Conservation (phyloP, 2,329 filamentous ascomycete species). For the Clonostachys rosea region DNA sequence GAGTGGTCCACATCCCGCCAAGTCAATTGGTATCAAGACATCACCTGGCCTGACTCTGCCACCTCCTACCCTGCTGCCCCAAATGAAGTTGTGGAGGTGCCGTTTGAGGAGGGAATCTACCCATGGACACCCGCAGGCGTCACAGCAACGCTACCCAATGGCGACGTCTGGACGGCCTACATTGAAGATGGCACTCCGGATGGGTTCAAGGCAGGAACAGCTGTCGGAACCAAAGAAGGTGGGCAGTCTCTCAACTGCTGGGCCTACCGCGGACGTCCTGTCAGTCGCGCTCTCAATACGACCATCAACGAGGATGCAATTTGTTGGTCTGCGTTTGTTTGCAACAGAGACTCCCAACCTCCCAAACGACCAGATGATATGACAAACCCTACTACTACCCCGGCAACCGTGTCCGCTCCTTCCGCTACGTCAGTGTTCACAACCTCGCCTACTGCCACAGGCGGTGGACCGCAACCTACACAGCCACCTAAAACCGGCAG, state of each 20-base stretch:
- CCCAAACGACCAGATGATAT: constrained; percentile 26
- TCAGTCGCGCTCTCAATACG: constrained; percentile 30
- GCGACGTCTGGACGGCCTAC: constrained; percentile 33
- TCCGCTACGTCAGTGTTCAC: constrained; percentile 25
- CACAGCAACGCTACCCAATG: constrained; percentile 29
- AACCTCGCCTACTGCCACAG: constrained; percentile 14
- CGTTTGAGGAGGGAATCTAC: constrained; percentile 28
- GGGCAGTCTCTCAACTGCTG: constrained; percentile 32
- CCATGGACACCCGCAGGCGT: constrained; percentile 29
- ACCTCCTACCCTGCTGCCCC: constrained; percentile 26
- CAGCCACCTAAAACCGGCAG: constrained; percentile 16
- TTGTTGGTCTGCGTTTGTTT: constrained; percentile 35
- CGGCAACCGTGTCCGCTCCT: constrained; percentile 20
- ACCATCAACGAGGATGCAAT: constrained; percentile 27
- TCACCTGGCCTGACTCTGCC: constrained; percentile 26
- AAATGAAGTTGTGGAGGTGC: constrained; percentile 30
- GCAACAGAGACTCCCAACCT: constrained; percentile 25
- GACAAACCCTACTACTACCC: constrained; percentile 24
- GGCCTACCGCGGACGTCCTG: constrained; percentile 32
- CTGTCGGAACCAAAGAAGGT: constrained; percentile 30
- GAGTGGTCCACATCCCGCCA: constrained; percentile 37
- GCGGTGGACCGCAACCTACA: constrained; percentile 22
- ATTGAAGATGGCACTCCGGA: constrained; percentile 33
- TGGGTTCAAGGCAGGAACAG: constrained; percentile 30
- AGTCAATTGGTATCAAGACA: constrained; percentile 35